Evolutionary conservation across 352 stramenopile species (phyloP).

Genomic region (Phytophthora aleatoria): DNA sequence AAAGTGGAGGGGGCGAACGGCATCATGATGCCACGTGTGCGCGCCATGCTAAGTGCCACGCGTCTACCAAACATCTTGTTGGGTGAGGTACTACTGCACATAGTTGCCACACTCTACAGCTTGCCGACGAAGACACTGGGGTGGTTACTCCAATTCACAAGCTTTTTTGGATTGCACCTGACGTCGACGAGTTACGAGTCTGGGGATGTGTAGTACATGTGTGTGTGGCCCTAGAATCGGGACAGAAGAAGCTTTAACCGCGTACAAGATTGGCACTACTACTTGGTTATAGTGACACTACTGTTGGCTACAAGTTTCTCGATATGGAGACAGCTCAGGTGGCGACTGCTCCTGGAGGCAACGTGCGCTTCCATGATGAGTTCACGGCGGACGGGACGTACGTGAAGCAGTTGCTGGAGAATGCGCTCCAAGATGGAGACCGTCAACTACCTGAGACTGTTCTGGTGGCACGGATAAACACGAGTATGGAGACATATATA

Average conservation of each 20-base stretch:
- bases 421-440: background rate
- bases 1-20: background rate
- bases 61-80: background rate
- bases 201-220: background rate
- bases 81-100: background rate
- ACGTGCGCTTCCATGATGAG: background rate
- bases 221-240: background rate
- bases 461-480: background rate
- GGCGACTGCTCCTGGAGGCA: no score
- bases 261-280: background rate
- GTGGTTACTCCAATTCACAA: background rate
- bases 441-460: background rate
- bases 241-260: background rate
- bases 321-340: background rate
- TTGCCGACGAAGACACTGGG: background rate
- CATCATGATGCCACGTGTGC: background rate
- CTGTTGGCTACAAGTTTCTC: background rate
- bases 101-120: background rate
- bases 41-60: background rate
- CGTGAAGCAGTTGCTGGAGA: background rate
- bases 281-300: background rate
- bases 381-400: background rate
- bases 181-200: background rate
- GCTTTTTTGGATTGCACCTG: no score
- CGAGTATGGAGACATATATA: background rate